A percentile compares a stretch with the other conserved stretches of the same genome.
phyloP scores from a whole-genome alignment of 2,329 filamentous ascomycete species.

The Grosmannia huntii region DNA sequence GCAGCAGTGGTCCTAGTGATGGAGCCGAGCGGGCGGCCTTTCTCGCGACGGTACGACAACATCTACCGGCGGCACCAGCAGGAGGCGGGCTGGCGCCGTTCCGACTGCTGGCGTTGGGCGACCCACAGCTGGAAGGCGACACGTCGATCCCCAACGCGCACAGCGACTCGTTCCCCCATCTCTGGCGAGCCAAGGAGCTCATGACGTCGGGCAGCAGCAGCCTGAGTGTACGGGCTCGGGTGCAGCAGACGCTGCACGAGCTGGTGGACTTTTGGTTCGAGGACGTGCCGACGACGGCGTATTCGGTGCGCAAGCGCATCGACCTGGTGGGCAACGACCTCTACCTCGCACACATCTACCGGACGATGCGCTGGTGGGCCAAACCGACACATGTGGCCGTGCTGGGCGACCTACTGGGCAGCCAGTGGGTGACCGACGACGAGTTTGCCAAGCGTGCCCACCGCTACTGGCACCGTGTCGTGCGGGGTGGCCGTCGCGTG shows the following conservation, averaged over 20 bases:
- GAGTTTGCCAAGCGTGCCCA: conserved; percentile 66
- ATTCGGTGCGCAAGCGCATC: conserved; percentile 62
- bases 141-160: conserved; percentile 58
- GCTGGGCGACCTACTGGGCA: conserved; percentile 81
- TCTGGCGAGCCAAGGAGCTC: conserved; percentile 32
- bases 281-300: conserved; percentile 55
- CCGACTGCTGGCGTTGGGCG: conserved; percentile 73
- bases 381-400: conserved; percentile 78
- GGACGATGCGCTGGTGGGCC: conserved; percentile 72
- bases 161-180: conserved; percentile 40
- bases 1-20: conserved; percentile 1
- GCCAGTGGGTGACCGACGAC: conserved; percentile 80
- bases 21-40: conserved; percentile 17
- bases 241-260: conserved; percentile 43
- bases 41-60: conserved; percentile 26
- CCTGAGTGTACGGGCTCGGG: conserved; percentile 34
- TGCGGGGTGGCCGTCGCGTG: conserved; percentile 54
- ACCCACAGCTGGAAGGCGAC: conserved; percentile 89
- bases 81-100: conserved; percentile 51
- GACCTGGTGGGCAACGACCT: conserved; percentile 90
- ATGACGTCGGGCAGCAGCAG: conserved; percentile 29
- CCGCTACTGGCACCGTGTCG: conserved; percentile 72
- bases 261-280: conserved; percentile 47
- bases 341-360: conserved; percentile 88
- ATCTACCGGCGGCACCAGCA: conserved; percentile 16